Conservation (phyloP, 768 basidiomycete species). For the Podaxis sp. region DNA sequence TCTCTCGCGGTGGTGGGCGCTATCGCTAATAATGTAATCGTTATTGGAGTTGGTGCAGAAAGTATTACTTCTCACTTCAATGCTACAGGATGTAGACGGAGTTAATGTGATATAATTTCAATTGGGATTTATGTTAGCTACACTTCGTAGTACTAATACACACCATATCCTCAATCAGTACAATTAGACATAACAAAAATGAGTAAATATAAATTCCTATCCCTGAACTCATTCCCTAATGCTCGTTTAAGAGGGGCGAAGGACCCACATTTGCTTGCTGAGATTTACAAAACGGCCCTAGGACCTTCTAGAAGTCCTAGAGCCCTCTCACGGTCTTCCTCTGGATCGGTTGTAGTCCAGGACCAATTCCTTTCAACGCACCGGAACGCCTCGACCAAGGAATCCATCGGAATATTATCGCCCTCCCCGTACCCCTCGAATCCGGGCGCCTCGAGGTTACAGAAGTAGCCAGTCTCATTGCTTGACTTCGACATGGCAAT, state of each 20-base stretch:
- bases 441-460: slow-evolving; percentile 21
- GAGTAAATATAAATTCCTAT: background rate
- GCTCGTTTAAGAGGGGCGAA: background rate
- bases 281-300: background rate
- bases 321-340: slow-evolving; percentile 24
- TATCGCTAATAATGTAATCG: no score
- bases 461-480: slow-evolving; percentile 17
- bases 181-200: no score
- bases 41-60: no score
- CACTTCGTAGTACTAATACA: no score
- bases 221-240: background rate
- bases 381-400: slow-evolving; percentile 20
- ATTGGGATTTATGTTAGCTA: no score
- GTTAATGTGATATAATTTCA: no score
- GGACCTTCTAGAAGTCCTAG: slow-evolving; percentile 9
- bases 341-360: slow-evolving; percentile 28
- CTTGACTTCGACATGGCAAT: slow-evolving; percentile 22
- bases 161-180: no score
- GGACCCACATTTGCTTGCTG: background rate
- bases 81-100: no score
- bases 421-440: slow-evolving; percentile 29
- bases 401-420: slow-evolving; percentile 23
- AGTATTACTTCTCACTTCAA: no score
- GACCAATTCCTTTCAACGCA: slow-evolving; percentile 23
- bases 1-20: no score